A percentile compares a stretch with the other conserved stretches of the same genome.
phyloP scores from a whole-genome alignment of 2,329 filamentous ascomycete genomes.

The Blumeria hordei region DNA sequence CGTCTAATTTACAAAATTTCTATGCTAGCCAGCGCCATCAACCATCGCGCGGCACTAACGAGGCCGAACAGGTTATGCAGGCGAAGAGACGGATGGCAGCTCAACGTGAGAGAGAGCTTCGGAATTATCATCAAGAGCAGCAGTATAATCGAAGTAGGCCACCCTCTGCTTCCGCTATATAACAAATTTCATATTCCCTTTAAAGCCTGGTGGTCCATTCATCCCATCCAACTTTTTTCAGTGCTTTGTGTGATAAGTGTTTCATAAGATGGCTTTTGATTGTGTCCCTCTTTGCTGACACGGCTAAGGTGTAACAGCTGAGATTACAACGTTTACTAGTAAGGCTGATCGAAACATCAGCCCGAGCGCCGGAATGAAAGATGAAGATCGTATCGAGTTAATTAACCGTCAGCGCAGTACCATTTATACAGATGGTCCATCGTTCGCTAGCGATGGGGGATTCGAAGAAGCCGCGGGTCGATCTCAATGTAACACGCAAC shows the following conservation, averaged over 20 bases:
- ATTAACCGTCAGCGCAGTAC: slow-evolving; percentile 90
- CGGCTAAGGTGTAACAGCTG: slow-evolving; percentile 34
- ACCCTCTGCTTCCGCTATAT: slow-evolving; percentile 51
- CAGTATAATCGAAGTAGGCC: slow-evolving; percentile 99
- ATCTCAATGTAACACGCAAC: slow-evolving; percentile 36
- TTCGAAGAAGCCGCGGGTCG: slow-evolving; percentile 46
- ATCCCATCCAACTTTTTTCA: slow-evolving; percentile 15
- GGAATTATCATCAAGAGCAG: slow-evolving; percentile 99
- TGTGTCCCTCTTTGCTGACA: slow-evolving; percentile 15
- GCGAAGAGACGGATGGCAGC: slow-evolving; percentile 98
- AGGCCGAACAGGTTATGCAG: slow-evolving; percentile 97
- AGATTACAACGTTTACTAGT: slow-evolving; percentile 36
- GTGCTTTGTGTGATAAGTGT: slow-evolving; percentile 17
- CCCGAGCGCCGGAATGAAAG: slow-evolving; percentile 60
- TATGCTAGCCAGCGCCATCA: slow-evolving; percentile 88
- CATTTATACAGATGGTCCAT: slow-evolving; percentile 55
- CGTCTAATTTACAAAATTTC: slow-evolving; percentile 71
- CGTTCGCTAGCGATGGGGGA: slow-evolving; percentile 40
- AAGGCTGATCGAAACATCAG: slow-evolving; percentile 76
- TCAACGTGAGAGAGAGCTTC: slow-evolving; percentile 94
- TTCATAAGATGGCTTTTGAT: slow-evolving; percentile 3
- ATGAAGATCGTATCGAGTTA: slow-evolving; percentile 86
- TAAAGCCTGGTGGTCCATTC: slow-evolving; percentile 14
- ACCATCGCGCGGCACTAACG: slow-evolving; percentile 56
- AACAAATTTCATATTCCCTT: slow-evolving; percentile 19